Evolutionary conservation across 1,284 basidiomycete species (phyloP).

Genomic region (Rhodotorula sp.): DNA sequence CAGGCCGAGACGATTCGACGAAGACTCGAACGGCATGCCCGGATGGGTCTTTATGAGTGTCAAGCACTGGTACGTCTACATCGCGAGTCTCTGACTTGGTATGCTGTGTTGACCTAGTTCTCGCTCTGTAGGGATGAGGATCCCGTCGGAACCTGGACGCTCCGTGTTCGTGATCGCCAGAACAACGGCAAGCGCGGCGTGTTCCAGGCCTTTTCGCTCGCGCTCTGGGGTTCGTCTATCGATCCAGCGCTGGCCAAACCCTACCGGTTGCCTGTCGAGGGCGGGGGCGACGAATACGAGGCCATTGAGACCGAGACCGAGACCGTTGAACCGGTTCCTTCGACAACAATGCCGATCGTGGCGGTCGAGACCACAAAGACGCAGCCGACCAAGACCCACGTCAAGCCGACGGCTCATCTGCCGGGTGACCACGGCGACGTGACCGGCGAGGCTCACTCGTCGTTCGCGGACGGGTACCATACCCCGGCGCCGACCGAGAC

Average conservation of each 20-base stretch:
- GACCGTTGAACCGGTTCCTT: constrained; percentile 40
- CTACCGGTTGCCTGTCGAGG: constrained; percentile 56
- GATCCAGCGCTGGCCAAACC: constrained; percentile 67
- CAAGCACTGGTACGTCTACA: constrained; percentile 81
- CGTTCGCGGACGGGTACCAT: constrained; percentile 34
- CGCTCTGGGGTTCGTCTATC: constrained; percentile 85
- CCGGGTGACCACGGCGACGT: constrained; percentile 74
- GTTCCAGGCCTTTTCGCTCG: constrained; percentile 88
- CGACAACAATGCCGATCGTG: constrained; percentile 43
- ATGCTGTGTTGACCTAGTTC: background rate
- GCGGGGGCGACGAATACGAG: constrained; percentile 49
- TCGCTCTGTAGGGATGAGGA: constrained; percentile 76
- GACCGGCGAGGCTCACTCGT: constrained; percentile 41
- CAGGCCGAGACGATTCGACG: constrained; percentile 67
- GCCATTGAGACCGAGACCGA: background rate
- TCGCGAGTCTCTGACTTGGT: background rate
- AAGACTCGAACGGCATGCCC: constrained; percentile 68
- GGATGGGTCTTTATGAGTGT: constrained; percentile 98
- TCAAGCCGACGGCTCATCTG: constrained; percentile 84
- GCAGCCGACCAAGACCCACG: constrained; percentile 59
- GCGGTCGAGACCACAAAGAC: background rate
- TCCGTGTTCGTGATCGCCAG: constrained; percentile 76
- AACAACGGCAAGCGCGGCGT: constrained; percentile 64
- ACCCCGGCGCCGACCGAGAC: constrained; percentile 11
- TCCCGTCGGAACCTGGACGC: constrained; percentile 87